These are phyloP conservation scores for Panus rudis DNA, from an alignment of 768 basidiomycete genomes.

Conservation along the genomic window DNA sequence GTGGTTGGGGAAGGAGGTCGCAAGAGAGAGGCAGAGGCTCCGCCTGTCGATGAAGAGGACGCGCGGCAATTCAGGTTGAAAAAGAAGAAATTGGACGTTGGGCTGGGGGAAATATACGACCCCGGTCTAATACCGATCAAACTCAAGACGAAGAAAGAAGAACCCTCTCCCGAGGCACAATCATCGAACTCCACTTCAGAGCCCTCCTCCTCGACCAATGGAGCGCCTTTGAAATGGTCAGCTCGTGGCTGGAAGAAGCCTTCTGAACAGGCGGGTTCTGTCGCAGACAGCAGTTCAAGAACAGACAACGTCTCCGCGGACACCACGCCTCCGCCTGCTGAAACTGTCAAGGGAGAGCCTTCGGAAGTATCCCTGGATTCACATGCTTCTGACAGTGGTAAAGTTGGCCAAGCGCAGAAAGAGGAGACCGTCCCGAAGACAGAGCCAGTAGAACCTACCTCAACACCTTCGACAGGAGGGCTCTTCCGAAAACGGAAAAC, in stretches of 20 bases:
- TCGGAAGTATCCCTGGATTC: background rate
- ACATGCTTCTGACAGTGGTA: background rate
- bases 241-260: conserved; percentile 23
- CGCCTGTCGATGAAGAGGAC: conserved; percentile 42
- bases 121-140: conserved; percentile 64
- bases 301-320: too few relatives aligned
- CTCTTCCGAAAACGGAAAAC: conserved; percentile 23
- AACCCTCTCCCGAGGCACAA: conserved; percentile 2
- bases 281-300: background rate
- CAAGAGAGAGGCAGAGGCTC: conserved; percentile 23
- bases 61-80: conserved; percentile 58
- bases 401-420: conserved; percentile 1
- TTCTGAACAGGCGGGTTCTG: too few relatives aligned
- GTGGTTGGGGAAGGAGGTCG: conserved; percentile 8
- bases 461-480: conserved; percentile 10
- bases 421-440: background rate
- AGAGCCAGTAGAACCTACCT: conserved; percentile 4
- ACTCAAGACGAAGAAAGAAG: conserved; percentile 49
- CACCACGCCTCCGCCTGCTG: too few relatives aligned
- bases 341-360: background rate
- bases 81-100: conserved; percentile 51
- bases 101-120: conserved; percentile 78
- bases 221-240: conserved; percentile 19
- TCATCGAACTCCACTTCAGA: background rate
- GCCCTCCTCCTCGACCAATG: background rate